Evolutionary conservation across 805 yeast species (phyloP).

Genomic region (Yarrowia sp.): DNA sequence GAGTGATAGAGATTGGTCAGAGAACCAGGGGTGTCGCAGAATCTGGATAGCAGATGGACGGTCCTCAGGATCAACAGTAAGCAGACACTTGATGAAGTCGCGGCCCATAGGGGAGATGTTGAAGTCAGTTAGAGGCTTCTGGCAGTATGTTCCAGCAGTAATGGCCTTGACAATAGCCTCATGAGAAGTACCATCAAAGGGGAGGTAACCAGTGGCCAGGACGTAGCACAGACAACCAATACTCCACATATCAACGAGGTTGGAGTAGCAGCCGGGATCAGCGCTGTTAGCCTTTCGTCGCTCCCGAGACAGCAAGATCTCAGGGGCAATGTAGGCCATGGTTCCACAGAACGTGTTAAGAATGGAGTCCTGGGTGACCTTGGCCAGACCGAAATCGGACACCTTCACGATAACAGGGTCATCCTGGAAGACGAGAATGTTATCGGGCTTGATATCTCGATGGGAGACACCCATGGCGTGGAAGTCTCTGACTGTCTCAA

Average conservation of each 20-base stretch:
- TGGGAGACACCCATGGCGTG: slow-evolving; percentile 93
- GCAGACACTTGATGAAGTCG: slow-evolving; percentile 70
- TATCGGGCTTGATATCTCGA: slow-evolving; percentile 95
- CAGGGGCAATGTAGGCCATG: slow-evolving; percentile 96
- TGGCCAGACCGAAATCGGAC: slow-evolving; percentile 96
- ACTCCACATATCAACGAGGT: slow-evolving; percentile 96
- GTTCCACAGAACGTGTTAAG: slow-evolving; percentile 99
- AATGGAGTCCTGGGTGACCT: slow-evolving; percentile 82
- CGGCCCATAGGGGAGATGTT: slow-evolving; percentile 72
- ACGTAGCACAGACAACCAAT: slow-evolving; percentile 94
- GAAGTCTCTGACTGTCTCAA: slow-evolving; percentile 84
- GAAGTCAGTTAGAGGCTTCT: slow-evolving; percentile 61
- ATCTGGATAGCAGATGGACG: slow-evolving; percentile 82
- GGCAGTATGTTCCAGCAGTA: slow-evolving; percentile 78
- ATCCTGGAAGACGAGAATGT: slow-evolving; percentile 85
- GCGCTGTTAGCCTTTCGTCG: slow-evolving; percentile 41
- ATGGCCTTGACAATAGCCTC: slow-evolving; percentile 82
- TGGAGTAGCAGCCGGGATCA: slow-evolving; percentile 64
- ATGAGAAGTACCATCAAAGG: slow-evolving; percentile 93
- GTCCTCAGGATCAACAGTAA: slow-evolving; percentile 76
- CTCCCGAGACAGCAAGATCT: slow-evolving; percentile 62
- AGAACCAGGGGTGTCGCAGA: slow-evolving; percentile 75
- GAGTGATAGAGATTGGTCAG: slow-evolving; percentile 13
- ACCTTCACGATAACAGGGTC: slow-evolving; percentile 92
- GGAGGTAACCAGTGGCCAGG: slow-evolving; percentile 88